phyloP scores from a whole-genome alignment of 1,284 basidiomycete species.

The Cryptococcus sp. region DNA sequence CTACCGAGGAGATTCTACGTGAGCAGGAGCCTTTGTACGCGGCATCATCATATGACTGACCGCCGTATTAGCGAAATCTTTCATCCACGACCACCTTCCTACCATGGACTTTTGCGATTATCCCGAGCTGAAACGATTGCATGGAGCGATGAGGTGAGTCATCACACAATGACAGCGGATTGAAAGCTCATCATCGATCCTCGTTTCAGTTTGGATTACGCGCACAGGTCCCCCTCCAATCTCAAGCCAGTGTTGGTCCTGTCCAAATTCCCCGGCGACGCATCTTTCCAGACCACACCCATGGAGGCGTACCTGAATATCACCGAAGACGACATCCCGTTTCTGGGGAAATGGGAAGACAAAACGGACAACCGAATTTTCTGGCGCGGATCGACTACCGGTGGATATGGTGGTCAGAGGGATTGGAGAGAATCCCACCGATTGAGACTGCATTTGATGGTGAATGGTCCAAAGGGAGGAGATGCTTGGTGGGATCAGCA shows the following conservation, averaged over 20 bases:
- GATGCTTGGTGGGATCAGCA: constrained; percentile 40
- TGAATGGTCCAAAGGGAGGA: constrained; percentile 51
- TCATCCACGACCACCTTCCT: constrained; percentile 54
- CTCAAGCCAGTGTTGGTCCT: constrained; percentile 50
- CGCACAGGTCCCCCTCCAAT: constrained; percentile 46
- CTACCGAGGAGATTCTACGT: constrained; percentile 38
- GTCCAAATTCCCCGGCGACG: constrained; percentile 51
- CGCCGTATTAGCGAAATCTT: constrained; percentile 41
- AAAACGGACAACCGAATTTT: constrained; percentile 51
- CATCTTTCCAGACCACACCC: constrained; percentile 48
- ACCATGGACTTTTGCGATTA: constrained; percentile 59
- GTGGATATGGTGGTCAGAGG: constrained; percentile 46
- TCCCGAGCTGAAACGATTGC: constrained; percentile 52
- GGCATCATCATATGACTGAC: not conserved
- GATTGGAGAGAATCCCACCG: constrained; percentile 54
- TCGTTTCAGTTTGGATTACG: constrained; percentile 40
- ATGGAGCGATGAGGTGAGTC: constrained; percentile 49
- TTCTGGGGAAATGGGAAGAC: constrained; percentile 44
- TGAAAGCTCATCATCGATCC: too few species aligned
- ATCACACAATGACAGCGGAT: too few species aligned
- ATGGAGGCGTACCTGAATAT: constrained; percentile 50
- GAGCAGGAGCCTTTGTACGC: constrained; percentile 12
- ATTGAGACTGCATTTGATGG: constrained; percentile 51
- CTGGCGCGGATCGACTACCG: constrained; percentile 55
- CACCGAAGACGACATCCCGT: constrained; percentile 34